Conservation (phyloP, 257 asterid species). For the Dorcoceras hygrometricum region DNA sequence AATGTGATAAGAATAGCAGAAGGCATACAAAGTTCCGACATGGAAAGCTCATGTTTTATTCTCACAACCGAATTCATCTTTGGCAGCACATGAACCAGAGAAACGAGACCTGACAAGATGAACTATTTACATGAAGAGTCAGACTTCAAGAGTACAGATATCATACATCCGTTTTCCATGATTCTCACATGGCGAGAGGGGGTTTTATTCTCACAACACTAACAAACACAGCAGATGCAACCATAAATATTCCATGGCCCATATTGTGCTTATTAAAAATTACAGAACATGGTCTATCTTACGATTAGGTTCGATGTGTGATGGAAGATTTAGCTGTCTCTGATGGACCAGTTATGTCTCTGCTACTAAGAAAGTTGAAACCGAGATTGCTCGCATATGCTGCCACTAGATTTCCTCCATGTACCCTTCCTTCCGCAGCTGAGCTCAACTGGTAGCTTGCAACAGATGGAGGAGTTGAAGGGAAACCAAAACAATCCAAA, state of each 20-base stretch:
- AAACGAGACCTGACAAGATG: background rate
- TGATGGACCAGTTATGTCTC: conserved; percentile 20
- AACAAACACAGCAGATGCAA: background rate
- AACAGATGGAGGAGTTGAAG: conserved; percentile 16
- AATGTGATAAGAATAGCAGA: background rate
- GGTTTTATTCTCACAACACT: background rate
- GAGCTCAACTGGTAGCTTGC: conserved; percentile 13
- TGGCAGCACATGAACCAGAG: background rate
- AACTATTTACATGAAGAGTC: background rate
- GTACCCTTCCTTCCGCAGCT: conserved; percentile 49
- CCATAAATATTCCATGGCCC: background rate
- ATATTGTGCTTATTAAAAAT: too few relatives aligned
- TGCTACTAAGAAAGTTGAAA: conserved; percentile 22
- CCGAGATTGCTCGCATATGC: conserved; percentile 26
- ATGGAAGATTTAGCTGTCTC: conserved; percentile 22
- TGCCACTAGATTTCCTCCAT: conserved; percentile 48
- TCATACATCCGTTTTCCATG: background rate
- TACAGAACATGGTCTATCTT: conserved; percentile 9
- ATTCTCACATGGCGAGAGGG: background rate
- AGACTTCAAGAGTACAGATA: background rate
- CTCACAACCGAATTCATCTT: background rate
- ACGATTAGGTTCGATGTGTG: conserved; percentile 30
- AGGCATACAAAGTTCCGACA: background rate
- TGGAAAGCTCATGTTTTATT: background rate
- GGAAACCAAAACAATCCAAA: conserved; percentile 21